Percentiles rank a stretch among this genome's conserved stretches.
Evolutionary conservation across 2,329 filamentous ascomycete genomes (phyloP).

Genomic region (Clarireedia hainanense): DNA sequence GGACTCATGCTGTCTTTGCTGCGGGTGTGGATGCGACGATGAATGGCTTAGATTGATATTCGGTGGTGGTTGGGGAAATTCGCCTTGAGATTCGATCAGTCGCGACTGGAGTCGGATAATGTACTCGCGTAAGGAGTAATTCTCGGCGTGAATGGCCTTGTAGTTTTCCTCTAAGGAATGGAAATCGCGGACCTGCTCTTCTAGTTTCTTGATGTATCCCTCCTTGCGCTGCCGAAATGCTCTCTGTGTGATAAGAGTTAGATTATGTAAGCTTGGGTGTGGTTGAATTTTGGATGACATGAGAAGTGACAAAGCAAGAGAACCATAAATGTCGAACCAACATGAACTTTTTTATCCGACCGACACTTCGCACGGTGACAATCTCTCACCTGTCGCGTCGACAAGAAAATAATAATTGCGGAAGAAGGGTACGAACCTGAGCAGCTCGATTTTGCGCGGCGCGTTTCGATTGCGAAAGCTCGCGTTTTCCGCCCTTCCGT

Average conservation of each 20-base stretch:
- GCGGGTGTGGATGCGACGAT: slow-evolving; percentile 43
- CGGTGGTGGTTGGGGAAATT: slow-evolving; percentile 75
- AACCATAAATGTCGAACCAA: slow-evolving; percentile 15
- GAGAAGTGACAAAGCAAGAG: slow-evolving; percentile 32
- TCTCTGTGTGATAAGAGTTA: slow-evolving; percentile 48
- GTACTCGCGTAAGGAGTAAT: slow-evolving; percentile 86
- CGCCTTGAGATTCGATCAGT: slow-evolving; percentile 73
- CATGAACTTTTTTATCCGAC: slow-evolving; percentile 16
- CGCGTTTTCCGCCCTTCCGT: slow-evolving; percentile 72
- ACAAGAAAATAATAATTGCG: slow-evolving; percentile 7
- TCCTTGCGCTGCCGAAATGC: slow-evolving; percentile 97
- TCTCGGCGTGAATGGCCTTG: slow-evolving; percentile 79
- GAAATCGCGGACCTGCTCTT: slow-evolving; percentile 83
- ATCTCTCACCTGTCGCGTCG: neutral
- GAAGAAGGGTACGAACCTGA: slow-evolving; percentile 58
- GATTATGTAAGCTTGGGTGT: slow-evolving; percentile 27
- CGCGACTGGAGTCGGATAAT: slow-evolving; percentile 83
- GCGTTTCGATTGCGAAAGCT: slow-evolving; percentile 69
- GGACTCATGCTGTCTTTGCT: slow-evolving; percentile 23
- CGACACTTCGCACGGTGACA: slow-evolving; percentile 9
- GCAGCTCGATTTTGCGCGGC: slow-evolving; percentile 60
- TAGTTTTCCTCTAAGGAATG: slow-evolving; percentile 66
- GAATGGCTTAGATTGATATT: slow-evolving; percentile 64
- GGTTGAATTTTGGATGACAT: slow-evolving; percentile 27
- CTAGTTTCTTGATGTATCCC: slow-evolving; percentile 94